Conservation (phyloP, 1,139 yeast species). For the Geotrichum restrictum region DNA sequence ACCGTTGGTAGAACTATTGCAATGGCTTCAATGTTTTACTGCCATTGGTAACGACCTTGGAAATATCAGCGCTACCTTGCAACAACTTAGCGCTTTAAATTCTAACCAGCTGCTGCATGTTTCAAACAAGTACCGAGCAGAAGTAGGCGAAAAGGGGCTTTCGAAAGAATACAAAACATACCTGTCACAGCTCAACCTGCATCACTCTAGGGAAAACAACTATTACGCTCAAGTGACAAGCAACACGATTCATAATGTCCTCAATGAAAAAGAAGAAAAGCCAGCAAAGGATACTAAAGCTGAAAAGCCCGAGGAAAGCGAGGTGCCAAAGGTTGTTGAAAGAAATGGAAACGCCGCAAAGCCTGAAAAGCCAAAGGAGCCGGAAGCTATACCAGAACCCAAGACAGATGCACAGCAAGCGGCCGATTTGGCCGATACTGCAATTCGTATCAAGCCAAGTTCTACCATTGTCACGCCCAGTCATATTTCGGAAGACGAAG, state of each 20-base stretch:
- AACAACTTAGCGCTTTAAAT: slow-evolving; percentile 50
- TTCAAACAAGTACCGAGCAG: slow-evolving; percentile 75
- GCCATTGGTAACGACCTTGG: slow-evolving; percentile 55
- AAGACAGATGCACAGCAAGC: slow-evolving; percentile 22
- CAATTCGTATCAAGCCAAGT: slow-evolving; percentile 18
- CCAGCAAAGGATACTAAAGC: slow-evolving; percentile 17
- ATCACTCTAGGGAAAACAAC: slow-evolving; percentile 29
- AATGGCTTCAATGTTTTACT: slow-evolving; percentile 88
- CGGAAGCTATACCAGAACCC: slow-evolving; percentile 3
- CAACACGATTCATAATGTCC: slow-evolving; percentile 19
- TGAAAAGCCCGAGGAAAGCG: slow-evolving; percentile 1
- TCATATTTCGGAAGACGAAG: slow-evolving; percentile 23
- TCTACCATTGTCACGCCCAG: slow-evolving; percentile 17
- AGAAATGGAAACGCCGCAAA: slow-evolving; percentile 11
- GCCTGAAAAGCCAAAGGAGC: slow-evolving; percentile 1
- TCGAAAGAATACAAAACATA: slow-evolving; percentile 40
- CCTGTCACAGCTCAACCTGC: slow-evolving; percentile 35
- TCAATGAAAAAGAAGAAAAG: slow-evolving; percentile 18
- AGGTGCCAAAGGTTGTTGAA: slow-evolving; percentile 14
- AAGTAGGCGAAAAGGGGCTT: slow-evolving; percentile 61
- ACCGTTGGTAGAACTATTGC: slow-evolving; percentile 75
- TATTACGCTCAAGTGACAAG: slow-evolving; percentile 25
- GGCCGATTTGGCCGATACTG: slow-evolving; percentile 18
- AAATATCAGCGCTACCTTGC: slow-evolving; percentile 50
- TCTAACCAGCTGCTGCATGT: slow-evolving; percentile 68